These are phyloP conservation scores for Fraxinus greggii DNA, from an alignment of 305 asterid species.

Conservation along the genomic window DNA sequence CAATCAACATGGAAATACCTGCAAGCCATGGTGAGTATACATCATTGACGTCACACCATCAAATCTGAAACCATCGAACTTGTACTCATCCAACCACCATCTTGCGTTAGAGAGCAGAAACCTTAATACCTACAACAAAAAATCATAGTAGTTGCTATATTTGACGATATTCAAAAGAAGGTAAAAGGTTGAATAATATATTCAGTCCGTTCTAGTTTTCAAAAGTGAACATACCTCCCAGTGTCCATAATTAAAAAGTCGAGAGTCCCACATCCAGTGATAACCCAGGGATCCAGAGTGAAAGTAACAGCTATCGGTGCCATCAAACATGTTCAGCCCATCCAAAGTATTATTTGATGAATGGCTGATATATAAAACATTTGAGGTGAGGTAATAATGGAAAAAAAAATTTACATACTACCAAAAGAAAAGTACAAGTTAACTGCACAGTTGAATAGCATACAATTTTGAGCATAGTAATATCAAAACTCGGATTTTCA, in stretches of 20 bases:
- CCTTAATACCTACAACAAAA: slow-evolving; percentile 69
- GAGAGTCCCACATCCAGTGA: slow-evolving; percentile 99
- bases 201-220: slow-evolving; percentile 6
- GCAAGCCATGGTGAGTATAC: slow-evolving; percentile 97
- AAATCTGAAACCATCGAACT: slow-evolving; percentile 98
- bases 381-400: slow-evolving; percentile 29
- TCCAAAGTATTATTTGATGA: slow-evolving; percentile 98
- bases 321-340: slow-evolving; percentile 99
- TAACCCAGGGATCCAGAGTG: slow-evolving; percentile 94
- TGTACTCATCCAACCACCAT: slow-evolving; percentile 99
- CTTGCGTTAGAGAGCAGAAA: slow-evolving; percentile 96
- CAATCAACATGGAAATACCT: slow-evolving; percentile 47
- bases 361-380: slow-evolving; percentile 56
- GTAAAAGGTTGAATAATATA: background rate
- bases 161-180: slow-evolving; percentile 16
- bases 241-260: slow-evolving; percentile 96
- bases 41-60: slow-evolving; percentile 99
- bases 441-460: slow-evolving; percentile 10
- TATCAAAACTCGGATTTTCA: background rate
- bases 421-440: background rate
- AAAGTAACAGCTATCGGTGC: slow-evolving; percentile 94
- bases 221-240: slow-evolving; percentile 82
- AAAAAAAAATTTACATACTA: background rate
- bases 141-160: slow-evolving; percentile 18
- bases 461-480: slow-evolving; percentile 6